Percentiles rank a stretch among this genome's conserved stretches.
phyloP scores from a whole-genome alignment of 345 rosid genomes.

The Durio zibethinus region DNA sequence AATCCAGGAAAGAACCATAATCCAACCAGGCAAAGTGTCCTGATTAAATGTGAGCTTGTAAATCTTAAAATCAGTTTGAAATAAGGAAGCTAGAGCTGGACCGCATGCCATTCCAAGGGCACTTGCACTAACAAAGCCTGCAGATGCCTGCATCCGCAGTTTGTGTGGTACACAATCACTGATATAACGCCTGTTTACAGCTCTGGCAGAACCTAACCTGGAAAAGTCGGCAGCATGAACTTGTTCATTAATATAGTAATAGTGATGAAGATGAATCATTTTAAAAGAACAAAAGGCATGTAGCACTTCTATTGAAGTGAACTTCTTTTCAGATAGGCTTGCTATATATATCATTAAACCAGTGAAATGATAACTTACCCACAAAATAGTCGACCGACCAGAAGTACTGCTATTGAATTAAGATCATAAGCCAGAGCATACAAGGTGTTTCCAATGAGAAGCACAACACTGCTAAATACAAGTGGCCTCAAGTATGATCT shows the following conservation, averaged over 20 bases:
- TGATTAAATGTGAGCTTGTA: constrained; percentile 61
- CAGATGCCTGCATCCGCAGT: constrained; percentile 73
- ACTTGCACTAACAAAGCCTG: constrained; percentile 87
- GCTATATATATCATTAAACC: background rate
- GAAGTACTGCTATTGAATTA: constrained; percentile 56
- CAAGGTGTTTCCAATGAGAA: constrained; percentile 55
- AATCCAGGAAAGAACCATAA: constrained; percentile 73
- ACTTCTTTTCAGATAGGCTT: background rate
- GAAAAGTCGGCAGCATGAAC: constrained; percentile 14
- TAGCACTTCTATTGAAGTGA: background rate
- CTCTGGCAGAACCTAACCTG: constrained; percentile 92
- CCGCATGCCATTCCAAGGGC: constrained; percentile 94
- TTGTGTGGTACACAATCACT: constrained; percentile 78
- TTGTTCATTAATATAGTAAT: constrained; percentile 1
- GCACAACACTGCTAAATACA: constrained; percentile 67
- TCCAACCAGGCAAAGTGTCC: constrained; percentile 75
- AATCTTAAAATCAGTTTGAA: constrained; percentile 61
- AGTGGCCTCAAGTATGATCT: constrained; percentile 74
- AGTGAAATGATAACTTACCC: constrained; percentile 49
- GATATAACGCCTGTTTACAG: constrained; percentile 77
- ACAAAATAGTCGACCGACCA: constrained; percentile 67
- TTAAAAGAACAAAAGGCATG: background rate
- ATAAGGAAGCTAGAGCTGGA: constrained; percentile 79
- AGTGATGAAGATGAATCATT: background rate
- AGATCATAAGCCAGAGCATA: constrained; percentile 78